A percentile compares a stretch with the other conserved stretches of the same genome.
These are phyloP conservation scores for Ogataea saltuana DNA, from an alignment of 805 yeast genomes.

Conservation along the genomic window DNA sequence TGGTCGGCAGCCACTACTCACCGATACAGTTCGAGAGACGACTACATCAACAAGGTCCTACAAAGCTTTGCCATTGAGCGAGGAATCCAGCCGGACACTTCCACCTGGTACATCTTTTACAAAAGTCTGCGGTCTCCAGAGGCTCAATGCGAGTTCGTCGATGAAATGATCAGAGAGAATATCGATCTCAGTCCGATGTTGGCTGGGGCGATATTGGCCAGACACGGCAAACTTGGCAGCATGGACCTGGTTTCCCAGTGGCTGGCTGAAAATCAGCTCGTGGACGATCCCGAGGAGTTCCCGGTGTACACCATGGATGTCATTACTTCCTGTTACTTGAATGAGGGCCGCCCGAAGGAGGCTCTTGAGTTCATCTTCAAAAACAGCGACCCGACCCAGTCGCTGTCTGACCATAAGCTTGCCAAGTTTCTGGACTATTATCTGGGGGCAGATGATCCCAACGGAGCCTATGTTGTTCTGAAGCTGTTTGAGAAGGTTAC, in stretches of 20 bases:
- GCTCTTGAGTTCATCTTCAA: constrained; percentile 6
- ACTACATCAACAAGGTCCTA: not conserved
- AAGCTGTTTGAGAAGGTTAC: constrained; percentile 1
- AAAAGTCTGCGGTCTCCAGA: constrained; percentile 1
- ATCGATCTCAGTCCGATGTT: constrained; percentile 9
- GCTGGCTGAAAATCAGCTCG: constrained; percentile 2
- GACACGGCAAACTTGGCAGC: not conserved
- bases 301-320: constrained; percentile 1
- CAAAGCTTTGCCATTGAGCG: not conserved
- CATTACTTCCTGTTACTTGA: constrained; percentile 8
- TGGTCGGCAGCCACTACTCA: constrained; percentile 8
- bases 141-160: not conserved
- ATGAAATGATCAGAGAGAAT: constrained; percentile 2
- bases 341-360: constrained; percentile 2
- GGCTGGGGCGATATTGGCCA: not conserved
- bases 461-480: constrained; percentile 3
- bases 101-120: constrained; percentile 14
- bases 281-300: not conserved
- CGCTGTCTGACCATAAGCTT: constrained; percentile 3
- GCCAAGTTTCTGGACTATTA: constrained; percentile 7
- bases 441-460: constrained; percentile 3
- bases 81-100: constrained; percentile 8
- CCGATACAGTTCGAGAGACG: not conserved
- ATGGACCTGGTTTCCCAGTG: constrained; percentile 8
- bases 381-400: not conserved